phyloP scores from a whole-genome alignment of 176 grass and related monocot genomes.

The Canna indica region DNA sequence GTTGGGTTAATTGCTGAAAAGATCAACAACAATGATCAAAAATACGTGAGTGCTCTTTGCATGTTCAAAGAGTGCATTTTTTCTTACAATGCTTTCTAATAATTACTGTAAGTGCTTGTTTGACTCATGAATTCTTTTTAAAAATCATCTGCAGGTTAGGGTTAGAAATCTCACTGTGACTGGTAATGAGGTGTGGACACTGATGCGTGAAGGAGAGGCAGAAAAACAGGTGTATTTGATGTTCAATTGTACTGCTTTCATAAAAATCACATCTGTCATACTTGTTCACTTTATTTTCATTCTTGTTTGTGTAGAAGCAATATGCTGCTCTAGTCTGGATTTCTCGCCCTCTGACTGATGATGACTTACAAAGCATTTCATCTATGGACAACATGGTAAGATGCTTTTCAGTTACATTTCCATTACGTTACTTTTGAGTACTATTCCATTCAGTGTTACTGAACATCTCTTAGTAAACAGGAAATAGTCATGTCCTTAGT shows the following conservation, averaged over 20 bases:
- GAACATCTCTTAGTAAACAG: background rate
- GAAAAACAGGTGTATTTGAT: slow-evolving; percentile 65
- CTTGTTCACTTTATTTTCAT: background rate
- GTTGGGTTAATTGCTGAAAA: slow-evolving; percentile 65
- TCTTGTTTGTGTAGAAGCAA: slow-evolving; percentile 46
- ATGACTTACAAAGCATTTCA: slow-evolving; percentile 51
- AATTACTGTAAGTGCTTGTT: background rate
- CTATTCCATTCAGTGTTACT: background rate
- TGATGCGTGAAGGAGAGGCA: slow-evolving; percentile 97
- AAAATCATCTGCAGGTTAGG: slow-evolving; percentile 33
- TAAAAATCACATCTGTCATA: background rate
- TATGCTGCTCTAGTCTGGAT: slow-evolving; percentile 95
- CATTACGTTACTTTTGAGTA: background rate
- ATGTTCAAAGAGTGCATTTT: background rate
- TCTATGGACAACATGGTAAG: slow-evolving; percentile 51
- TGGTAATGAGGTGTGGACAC: slow-evolving; percentile 61
- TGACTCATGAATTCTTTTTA: background rate
- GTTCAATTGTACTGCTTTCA: slow-evolving; percentile 3
- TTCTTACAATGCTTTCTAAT: background rate
- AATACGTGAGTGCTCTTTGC: slow-evolving; percentile 51
- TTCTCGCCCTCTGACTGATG: slow-evolving; percentile 43
- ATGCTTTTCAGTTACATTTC: background rate
- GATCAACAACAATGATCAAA: slow-evolving; percentile 65
- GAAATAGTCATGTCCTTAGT: background rate
- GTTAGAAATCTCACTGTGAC: slow-evolving; percentile 75